Evolutionary conservation across 1,284 basidiomycete species (phyloP), one percentile per base, ranked within the genome.

Genomic region (Heterobasidion annosum): DNA sequence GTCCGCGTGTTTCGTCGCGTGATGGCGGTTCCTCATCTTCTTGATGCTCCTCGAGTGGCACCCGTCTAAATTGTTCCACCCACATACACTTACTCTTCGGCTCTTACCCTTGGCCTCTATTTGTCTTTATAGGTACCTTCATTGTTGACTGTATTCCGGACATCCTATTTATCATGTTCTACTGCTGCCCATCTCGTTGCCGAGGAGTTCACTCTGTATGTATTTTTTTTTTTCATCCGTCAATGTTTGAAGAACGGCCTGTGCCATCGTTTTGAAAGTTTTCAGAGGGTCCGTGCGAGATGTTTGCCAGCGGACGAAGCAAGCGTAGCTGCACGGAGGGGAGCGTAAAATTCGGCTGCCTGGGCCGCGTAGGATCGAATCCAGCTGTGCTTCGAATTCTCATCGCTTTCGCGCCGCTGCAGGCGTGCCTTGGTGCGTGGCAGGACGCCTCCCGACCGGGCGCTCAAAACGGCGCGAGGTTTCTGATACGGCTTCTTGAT

Each of bases 1-100:
- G 48, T 50, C 34, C 50, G 46, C 53, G 52, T 57, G 45, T 52
- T 34, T 44, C 55, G 18, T 51, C 49, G 51, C 50, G 55, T 58
- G 51, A 56, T 40, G 44, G 18, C 1, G 15, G 25, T 53, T 15
- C 19, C 34, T 8, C 12, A 42, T 48, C 32, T 34, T 42, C 25
- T 48, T 48, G 13, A 44, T 34, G 32, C 25, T 48, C 15, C 43
- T 45, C 34, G 18, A 44, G 10, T 44, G 7, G 13, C 44, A 33
- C 25, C 8, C 50, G 43, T 45, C 49, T 12, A 13, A 44, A n/a
- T 25, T 25, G 35, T 42, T 46, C 33, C n/a, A 42, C 44, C 40
- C 16, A 9, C 46, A 18, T 8, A 40, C 37, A 46, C 49, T 51
- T 55, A 51, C 42, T n/a, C 32, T 47, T 51, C 44, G 54, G 48